Evolutionary conservation across 306 rosid genomes (phyloP).

Genomic region (Cucurbita ficifolia): DNA sequence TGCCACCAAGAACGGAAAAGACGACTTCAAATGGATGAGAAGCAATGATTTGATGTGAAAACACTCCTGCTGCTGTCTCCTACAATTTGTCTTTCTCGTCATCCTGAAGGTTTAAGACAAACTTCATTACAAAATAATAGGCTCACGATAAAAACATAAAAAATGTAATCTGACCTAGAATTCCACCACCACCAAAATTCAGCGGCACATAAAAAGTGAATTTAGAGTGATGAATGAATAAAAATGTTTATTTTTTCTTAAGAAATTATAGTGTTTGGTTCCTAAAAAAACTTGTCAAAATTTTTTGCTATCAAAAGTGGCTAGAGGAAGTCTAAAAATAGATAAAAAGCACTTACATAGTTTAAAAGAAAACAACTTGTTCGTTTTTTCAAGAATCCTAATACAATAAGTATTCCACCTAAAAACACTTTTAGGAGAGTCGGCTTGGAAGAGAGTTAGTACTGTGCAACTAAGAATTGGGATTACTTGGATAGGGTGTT

Average conservation of each 20-base stretch:
- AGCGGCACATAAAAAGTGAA: neutral
- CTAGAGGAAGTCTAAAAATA: no score
- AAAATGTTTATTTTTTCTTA: neutral
- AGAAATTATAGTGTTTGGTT: neutral
- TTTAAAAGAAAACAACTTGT: no score
- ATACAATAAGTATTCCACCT: no score
- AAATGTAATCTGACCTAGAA: neutral
- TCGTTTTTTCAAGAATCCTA: no score
- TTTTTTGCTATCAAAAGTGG: no score
- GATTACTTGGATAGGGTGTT: neutral
- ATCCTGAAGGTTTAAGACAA: constrained; percentile 23
- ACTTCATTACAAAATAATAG: neutral
- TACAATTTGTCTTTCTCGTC: constrained; percentile 28
- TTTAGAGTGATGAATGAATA: neutral
- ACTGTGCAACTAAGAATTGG: neutral
- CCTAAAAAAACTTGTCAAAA: no score
- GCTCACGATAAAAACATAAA: neutral
- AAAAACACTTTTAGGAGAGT: no score
- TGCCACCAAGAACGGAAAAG: neutral
- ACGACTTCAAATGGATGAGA: neutral
- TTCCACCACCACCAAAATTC: neutral
- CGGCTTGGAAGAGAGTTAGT: neutral
- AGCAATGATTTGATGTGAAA: neutral
- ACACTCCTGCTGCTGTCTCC: neutral
- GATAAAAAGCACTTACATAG: no score